Evolutionary conservation across 1,284 basidiomycete species (phyloP).

Genomic region (Agroathelia rolfsii): DNA sequence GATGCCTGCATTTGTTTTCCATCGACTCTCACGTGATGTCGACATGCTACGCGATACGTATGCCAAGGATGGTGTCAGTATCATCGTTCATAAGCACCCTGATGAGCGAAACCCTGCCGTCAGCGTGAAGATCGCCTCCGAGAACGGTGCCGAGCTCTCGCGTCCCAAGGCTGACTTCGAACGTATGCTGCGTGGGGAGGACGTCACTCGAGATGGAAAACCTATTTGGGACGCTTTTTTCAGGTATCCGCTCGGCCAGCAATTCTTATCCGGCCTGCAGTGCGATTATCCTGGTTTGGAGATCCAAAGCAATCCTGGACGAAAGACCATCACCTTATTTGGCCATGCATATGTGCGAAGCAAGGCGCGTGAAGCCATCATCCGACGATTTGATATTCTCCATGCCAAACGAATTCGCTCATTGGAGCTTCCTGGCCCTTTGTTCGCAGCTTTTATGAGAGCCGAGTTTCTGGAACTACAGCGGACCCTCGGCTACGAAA

Average conservation of each 20-base stretch:
- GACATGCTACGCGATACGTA: slow-evolving; percentile 20
- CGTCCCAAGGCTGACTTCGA: slow-evolving; percentile 49
- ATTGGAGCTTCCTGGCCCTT: slow-evolving; percentile 34
- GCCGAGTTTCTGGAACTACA: slow-evolving; percentile 29
- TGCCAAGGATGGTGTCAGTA: slow-evolving; percentile 16
- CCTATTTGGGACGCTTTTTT: slow-evolving; percentile 59
- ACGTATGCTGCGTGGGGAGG: slow-evolving; percentile 47
- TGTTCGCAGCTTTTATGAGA: slow-evolving; percentile 35
- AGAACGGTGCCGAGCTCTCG: slow-evolving; percentile 35
- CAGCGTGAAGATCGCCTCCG: slow-evolving; percentile 34
- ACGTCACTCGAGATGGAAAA: slow-evolving; percentile 36
- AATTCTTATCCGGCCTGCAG: slow-evolving; percentile 36
- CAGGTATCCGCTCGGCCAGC: slow-evolving; percentile 25
- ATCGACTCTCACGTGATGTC: slow-evolving; percentile 28
- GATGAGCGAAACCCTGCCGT: slow-evolving; percentile 17
- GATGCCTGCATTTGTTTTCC: slow-evolving; percentile 27
- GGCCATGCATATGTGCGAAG: slow-evolving; percentile 35
- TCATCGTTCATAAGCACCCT: slow-evolving; percentile 21
- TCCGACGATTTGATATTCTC: no score
- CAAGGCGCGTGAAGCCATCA: slow-evolving; percentile 37
- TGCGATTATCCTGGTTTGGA: slow-evolving; percentile 24
- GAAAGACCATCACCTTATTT: slow-evolving; percentile 41
- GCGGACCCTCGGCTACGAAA: slow-evolving; percentile 29
- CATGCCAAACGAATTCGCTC: slow-evolving; percentile 27
- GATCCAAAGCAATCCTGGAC: slow-evolving; percentile 31